Conservation (phyloP, 1,284 basidiomycete species). For the Sanghuangporus weigelae region DNA sequence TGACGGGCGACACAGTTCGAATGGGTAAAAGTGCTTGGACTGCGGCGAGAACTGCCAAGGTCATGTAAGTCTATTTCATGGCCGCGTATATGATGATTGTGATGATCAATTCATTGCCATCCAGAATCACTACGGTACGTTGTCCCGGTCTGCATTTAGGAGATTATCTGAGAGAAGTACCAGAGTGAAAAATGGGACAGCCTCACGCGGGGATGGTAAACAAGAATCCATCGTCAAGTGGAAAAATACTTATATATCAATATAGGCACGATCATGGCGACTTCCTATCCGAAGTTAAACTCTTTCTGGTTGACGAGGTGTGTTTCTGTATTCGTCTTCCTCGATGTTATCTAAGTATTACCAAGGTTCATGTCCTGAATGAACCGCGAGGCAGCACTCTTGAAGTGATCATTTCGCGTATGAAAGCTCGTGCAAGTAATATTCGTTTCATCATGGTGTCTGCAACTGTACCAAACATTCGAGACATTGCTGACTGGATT, state of each 20-base stretch:
- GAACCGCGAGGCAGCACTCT: slow-evolving; percentile 87
- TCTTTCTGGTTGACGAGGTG: slow-evolving; percentile 92
- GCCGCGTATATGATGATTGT: not conserved
- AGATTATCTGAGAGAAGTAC: slow-evolving; percentile 3
- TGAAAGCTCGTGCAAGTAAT: slow-evolving; percentile 67
- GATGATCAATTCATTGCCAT: not conserved
- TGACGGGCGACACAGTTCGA: slow-evolving; percentile 85
- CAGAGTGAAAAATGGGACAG: slow-evolving; percentile 96
- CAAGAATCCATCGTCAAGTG: not conserved
- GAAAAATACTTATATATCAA: not conserved
- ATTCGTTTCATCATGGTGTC: slow-evolving; percentile 87
- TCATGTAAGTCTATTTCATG: slow-evolving; percentile 53
- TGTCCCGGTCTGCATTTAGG: not conserved
- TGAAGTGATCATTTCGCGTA: slow-evolving; percentile 91
- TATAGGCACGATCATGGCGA: slow-evolving; percentile 58
- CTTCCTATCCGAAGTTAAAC: slow-evolving; percentile 62
- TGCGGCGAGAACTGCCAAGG: slow-evolving; percentile 64
- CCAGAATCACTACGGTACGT: slow-evolving; percentile 69
- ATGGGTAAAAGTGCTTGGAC: slow-evolving; percentile 59
- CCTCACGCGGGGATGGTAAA: slow-evolving; percentile 76
- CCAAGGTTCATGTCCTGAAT: slow-evolving; percentile 86
- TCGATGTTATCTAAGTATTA: not conserved
- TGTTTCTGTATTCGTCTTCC: slow-evolving; percentile 16
- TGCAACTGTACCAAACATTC: slow-evolving; percentile 91
- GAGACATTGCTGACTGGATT: slow-evolving; percentile 89